phyloP scores from a whole-genome alignment of 805 yeast genomes.

The Candida insectalens region DNA sequence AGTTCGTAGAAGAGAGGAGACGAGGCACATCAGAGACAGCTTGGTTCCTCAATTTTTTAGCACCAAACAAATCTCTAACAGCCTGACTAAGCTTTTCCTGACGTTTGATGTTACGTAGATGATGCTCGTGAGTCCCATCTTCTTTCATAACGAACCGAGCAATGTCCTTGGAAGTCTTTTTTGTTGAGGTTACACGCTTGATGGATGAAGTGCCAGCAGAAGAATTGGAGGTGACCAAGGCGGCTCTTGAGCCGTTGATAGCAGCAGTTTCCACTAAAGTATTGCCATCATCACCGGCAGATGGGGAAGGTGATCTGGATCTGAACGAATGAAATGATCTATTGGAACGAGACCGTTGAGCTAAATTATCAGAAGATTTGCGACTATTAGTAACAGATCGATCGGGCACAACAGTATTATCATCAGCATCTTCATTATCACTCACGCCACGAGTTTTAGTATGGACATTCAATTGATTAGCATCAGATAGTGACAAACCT shows the following conservation, averaged over 20 bases:
- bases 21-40: conserved; percentile 71
- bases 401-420: too few species aligned
- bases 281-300: background rate
- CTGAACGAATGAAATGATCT: background rate
- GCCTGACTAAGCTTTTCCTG: conserved; percentile 69
- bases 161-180: background rate
- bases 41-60: conserved; percentile 57
- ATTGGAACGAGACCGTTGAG: background rate
- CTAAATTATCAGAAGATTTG: background rate
- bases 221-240: background rate
- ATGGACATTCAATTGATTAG: background rate
- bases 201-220: background rate
- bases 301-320: background rate
- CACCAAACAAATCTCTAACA: conserved; percentile 70
- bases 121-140: conserved; percentile 76
- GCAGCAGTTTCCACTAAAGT: background rate
- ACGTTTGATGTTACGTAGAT: conserved; percentile 62
- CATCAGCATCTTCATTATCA: too few species aligned
- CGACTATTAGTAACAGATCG: background rate
- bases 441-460: background rate
- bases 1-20: conserved; percentile 30
- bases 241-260: background rate
- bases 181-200: background rate
- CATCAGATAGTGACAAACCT: background rate
- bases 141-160: conserved; percentile 5